Percentiles rank a stretch among this genome's conserved stretches.
These are phyloP conservation scores for Mucor plumbeus DNA, from an alignment of 371 early-diverging fungal genomes.

Conservation along the genomic window DNA sequence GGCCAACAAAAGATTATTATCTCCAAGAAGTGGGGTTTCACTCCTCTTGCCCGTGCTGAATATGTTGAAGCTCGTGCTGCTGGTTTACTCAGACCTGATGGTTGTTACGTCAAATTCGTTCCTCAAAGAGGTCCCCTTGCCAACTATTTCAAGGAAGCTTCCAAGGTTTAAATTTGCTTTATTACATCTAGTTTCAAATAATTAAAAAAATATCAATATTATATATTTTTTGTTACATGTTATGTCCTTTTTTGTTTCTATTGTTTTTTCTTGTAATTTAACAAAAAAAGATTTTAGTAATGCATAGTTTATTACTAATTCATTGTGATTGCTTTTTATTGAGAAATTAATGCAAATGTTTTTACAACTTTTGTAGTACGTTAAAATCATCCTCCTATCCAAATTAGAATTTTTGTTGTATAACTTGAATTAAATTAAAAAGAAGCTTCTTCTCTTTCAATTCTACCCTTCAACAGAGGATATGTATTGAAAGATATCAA, in stretches of 20 bases:
- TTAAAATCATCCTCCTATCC: not conserved
- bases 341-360: constrained; percentile 3
- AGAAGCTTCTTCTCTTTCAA: no score
- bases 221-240: not conserved
- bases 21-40: constrained; percentile 99
- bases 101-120: constrained; percentile 97
- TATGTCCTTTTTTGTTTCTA: not conserved
- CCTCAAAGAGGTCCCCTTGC: constrained; percentile 88
- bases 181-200: not conserved
- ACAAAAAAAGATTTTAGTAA: no score
- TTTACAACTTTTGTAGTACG: not conserved
- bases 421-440: not conserved
- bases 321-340: constrained; percentile 4
- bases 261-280: not conserved
- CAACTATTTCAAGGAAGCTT: constrained; percentile 54
- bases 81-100: constrained; percentile 92
- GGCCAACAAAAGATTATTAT: constrained; percentile 99
- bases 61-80: constrained; percentile 82
- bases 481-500: no score
- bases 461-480: no score
- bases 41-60: constrained; percentile 95
- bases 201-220: not conserved
- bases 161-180: constrained; percentile 39
- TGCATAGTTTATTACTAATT: not conserved
- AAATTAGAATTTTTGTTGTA: no score